Conservation (phyloP, 23 red algal genomes). For the Gracilaria gracilis region DNA sequence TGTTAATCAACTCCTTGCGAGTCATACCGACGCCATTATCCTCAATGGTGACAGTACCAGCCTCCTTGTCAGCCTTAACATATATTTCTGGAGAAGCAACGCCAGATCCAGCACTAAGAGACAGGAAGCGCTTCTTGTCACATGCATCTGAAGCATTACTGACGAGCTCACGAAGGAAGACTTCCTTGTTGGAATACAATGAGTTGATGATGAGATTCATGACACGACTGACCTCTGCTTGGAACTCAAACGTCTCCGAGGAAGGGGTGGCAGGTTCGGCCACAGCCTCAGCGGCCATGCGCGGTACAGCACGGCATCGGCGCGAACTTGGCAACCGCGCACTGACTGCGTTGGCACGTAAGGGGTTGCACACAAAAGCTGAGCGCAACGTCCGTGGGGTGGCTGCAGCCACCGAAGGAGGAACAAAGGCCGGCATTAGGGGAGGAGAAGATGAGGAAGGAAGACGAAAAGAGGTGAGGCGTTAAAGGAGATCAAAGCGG, state of each 20-base stretch:
- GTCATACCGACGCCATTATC: slow-evolving; percentile 99
- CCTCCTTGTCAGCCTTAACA: slow-evolving; percentile 88
- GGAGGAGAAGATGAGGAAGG: background rate
- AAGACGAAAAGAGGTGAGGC: background rate
- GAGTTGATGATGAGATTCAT: slow-evolving; percentile 99
- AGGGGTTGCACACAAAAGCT: slow-evolving; percentile 18
- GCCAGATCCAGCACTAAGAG: slow-evolving; percentile 56
- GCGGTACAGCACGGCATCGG: slow-evolving; percentile 1
- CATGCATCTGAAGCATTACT: slow-evolving; percentile 96
- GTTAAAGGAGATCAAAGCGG: too few species aligned
- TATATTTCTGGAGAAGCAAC: slow-evolving; percentile 66
- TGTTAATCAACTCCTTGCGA: slow-evolving; percentile 89
- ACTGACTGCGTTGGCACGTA: slow-evolving; percentile 4
- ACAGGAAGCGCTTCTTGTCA: slow-evolving; percentile 97
- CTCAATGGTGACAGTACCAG: slow-evolving; percentile 79
- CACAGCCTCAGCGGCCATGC: slow-evolving; percentile 55
- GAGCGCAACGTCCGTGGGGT: slow-evolving; percentile 34
- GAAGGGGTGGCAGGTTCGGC: slow-evolving; percentile 27
- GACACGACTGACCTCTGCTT: slow-evolving; percentile 94
- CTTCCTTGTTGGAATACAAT: slow-evolving; percentile 94
- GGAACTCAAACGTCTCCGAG: slow-evolving; percentile 95
- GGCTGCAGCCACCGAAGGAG: slow-evolving; percentile 8
- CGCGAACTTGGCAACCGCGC: background rate
- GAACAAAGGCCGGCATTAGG: slow-evolving; percentile 53
- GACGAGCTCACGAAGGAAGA: slow-evolving; percentile 95